A percentile compares a stretch with the other conserved stretches of the same genome.
phyloP scores from a whole-genome alignment of 2,329 filamentous ascomycete genomes.

The Emericellopsis atlantica region DNA sequence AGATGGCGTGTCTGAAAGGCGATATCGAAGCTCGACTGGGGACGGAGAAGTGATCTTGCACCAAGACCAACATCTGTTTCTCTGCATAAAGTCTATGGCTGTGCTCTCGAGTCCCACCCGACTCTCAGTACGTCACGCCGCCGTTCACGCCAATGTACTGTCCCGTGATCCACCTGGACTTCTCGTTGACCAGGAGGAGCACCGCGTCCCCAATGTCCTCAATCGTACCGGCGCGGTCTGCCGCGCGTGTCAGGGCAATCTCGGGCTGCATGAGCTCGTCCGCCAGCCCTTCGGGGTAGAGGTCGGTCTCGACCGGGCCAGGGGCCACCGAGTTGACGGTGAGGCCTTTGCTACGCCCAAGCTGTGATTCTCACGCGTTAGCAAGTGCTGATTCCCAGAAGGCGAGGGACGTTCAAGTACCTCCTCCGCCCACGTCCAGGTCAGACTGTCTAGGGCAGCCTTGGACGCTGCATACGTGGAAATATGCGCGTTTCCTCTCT shows the following conservation, averaged over 20 bases:
- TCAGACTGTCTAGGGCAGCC: conserved; percentile 21
- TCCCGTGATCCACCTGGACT: conserved; percentile 29
- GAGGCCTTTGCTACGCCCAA: conserved; percentile 22
- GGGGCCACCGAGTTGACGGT: conserved; percentile 29
- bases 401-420: conserved; percentile 8
- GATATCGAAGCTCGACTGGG: neutral
- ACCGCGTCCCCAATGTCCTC: conserved; percentile 29
- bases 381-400: neutral
- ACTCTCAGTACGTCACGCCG: conserved; percentile 11
- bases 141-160: conserved; percentile 25
- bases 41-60: neutral
- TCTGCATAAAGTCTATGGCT: neutral
- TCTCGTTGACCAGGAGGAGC: conserved; percentile 22
- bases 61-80: neutral
- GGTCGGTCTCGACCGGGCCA: conserved; percentile 23
- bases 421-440: conserved; percentile 17
- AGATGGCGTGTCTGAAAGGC: neutral
- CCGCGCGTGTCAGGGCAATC: conserved; percentile 15
- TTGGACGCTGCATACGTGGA: conserved; percentile 12
- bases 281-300: conserved; percentile 6
- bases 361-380: conserved; percentile 5
- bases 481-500: conserved; percentile 5
- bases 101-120: neutral
- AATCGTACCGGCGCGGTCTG: conserved; percentile 16
- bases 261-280: conserved; percentile 9